Conservation (phyloP, 2,329 filamentous ascomycete genomes). For the Pezicula neosporulosa region DNA sequence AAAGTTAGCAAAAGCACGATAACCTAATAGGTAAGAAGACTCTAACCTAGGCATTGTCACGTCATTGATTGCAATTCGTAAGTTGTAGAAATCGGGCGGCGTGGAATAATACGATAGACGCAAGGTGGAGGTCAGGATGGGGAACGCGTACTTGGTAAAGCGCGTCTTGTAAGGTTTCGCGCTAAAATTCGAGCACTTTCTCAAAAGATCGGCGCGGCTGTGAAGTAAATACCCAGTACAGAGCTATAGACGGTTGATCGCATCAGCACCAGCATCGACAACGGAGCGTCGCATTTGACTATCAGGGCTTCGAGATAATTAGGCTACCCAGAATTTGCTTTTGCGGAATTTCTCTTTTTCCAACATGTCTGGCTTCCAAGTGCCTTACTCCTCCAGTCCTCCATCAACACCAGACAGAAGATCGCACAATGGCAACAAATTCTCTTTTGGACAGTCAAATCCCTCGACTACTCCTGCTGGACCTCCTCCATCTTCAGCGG, state of each 20-base stretch:
- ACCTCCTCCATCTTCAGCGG: constrained; percentile 46
- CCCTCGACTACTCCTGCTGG: constrained; percentile 56
- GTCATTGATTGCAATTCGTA: not conserved
- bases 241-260: not conserved
- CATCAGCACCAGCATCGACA: not conserved
- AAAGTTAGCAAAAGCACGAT: constrained; percentile 5
- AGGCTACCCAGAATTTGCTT: not conserved
- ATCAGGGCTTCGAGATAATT: not conserved
- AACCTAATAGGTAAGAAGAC: not conserved
- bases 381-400: constrained; percentile 27
- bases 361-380: constrained; percentile 21
- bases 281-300: not conserved
- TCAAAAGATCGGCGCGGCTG: not conserved
- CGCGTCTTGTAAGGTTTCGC: constrained; percentile 1
- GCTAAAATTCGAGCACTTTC: not conserved
- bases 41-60: constrained; percentile 30
- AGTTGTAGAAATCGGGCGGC: not conserved
- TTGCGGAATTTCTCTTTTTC: not conserved
- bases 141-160: not conserved
- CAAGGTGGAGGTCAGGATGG: not conserved
- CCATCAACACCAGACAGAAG: constrained; percentile 32
- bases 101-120: not conserved
- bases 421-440: constrained; percentile 19
- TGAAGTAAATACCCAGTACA: not conserved
- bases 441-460: constrained; percentile 25